phyloP scores from a whole-genome alignment of 306 rosid species.

The Rubus parviflorus region DNA sequence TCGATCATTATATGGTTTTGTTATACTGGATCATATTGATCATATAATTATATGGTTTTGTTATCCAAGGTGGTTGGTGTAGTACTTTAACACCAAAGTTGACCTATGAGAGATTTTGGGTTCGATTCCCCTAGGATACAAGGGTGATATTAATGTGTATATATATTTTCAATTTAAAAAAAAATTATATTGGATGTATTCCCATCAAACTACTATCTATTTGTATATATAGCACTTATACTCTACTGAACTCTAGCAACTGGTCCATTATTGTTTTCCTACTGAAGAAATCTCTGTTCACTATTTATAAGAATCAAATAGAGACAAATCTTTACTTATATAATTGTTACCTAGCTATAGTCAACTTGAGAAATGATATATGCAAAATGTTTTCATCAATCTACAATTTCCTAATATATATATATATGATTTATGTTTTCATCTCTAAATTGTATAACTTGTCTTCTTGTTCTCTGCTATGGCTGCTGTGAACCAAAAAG shows the following conservation, averaged over 20 bases:
- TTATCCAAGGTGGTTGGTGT: too few relatives aligned
- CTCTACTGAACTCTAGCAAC: conserved; percentile 18
- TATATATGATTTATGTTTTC: neutral
- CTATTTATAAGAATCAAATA: neutral
- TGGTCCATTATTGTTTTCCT: neutral
- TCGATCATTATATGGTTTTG: too few relatives aligned
- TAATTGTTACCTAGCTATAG: neutral
- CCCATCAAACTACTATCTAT: conserved; percentile 1
- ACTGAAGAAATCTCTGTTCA: conserved; percentile 2
- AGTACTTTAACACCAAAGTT: too few relatives aligned
- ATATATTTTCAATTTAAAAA: too few relatives aligned
- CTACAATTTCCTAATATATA: neutral
- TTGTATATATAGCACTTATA: neutral
- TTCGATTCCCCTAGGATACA: too few relatives aligned
- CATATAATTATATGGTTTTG: too few relatives aligned
- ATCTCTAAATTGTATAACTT: neutral
- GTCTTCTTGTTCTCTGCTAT: too few relatives aligned
- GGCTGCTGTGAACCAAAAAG: too few relatives aligned
- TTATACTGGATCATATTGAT: too few relatives aligned
- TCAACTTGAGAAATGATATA: neutral
- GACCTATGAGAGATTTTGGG: too few relatives aligned
- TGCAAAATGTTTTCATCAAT: neutral
- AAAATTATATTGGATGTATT: too few relatives aligned
- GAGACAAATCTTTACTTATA: neutral
- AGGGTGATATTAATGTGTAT: too few relatives aligned